These are phyloP conservation scores for Globisporangium iwayamae DNA, from an alignment of 352 stramenopile genomes.

Conservation along the genomic window DNA sequence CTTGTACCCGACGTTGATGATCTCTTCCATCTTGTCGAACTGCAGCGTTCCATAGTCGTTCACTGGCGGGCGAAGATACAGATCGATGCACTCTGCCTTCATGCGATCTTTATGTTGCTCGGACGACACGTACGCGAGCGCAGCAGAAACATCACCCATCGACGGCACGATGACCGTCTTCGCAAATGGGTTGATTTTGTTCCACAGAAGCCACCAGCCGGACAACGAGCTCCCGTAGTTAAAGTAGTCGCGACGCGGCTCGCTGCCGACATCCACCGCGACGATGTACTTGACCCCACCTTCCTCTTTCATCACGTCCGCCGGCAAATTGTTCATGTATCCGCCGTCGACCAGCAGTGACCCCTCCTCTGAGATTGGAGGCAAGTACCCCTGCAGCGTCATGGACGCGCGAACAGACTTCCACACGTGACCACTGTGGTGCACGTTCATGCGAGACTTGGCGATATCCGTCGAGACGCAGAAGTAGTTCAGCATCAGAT, in stretches of 20 bases:
- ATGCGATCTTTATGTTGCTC: slow-evolving; percentile 87
- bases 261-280: slow-evolving; percentile 87
- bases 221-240: slow-evolving; percentile 79
- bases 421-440: slow-evolving; percentile 84
- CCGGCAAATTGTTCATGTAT: slow-evolving; percentile 94
- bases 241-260: slow-evolving; percentile 71
- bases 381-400: slow-evolving; percentile 90
- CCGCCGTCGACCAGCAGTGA: slow-evolving; percentile 88
- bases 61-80: slow-evolving; percentile 88
- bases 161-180: slow-evolving; percentile 87
- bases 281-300: slow-evolving; percentile 88
- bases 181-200: slow-evolving; percentile 88
- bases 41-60: slow-evolving; percentile 89
- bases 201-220: slow-evolving; percentile 90
- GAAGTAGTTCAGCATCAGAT: slow-evolving; percentile 92
- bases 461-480: slow-evolving; percentile 92
- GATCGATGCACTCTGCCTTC: slow-evolving; percentile 79
- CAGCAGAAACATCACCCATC: slow-evolving; percentile 90
- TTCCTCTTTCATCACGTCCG: slow-evolving; percentile 90
- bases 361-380: slow-evolving; percentile 85
- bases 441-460: slow-evolving; percentile 83
- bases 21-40: slow-evolving; percentile 92
- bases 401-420: slow-evolving; percentile 91
- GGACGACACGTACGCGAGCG: slow-evolving; percentile 86
- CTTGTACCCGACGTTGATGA: slow-evolving; percentile 83